Base-by-base conservation (phyloP, 2,329 filamentous ascomycete species). In the Cordyceps cateniannulata region DNA sequence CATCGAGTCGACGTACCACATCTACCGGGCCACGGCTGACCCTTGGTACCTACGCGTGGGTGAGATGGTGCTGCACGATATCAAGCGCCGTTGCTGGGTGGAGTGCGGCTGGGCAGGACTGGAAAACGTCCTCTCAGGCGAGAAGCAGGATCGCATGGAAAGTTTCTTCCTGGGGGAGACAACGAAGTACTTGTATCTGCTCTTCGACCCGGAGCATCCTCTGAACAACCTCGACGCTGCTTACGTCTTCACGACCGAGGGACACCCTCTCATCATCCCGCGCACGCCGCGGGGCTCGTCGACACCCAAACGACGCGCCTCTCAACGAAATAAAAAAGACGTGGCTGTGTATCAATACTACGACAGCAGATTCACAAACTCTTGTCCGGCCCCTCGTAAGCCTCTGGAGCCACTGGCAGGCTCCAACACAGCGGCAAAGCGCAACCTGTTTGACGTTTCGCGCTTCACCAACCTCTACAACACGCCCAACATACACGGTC, bases 81-180 rank as follows among this genome's bases (percentile, higher is more conserved):
- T 99, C 68, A 88, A 89, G 68, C 82, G 90, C 53, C 85, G 93
- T 59, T 99, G 95, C 74, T 92, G 91, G 85, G 91, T 92, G 0
- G 83, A 85, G 63, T 99, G 95, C 68, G 95, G 95, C 45, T 98
- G 93, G 92, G 90, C 93, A 16, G 93, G 93, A 0, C 80, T 98
- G 40, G 88, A 92, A 68, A 88, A 93, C 71, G 90, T 93, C 9
- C 79, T 87, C 38, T 90, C 84, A 5, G 93, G 93, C 3, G 91
- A 97, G 74, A 85, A 91, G 73, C 90, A 85, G 66, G 93, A 99
- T 71, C 88, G 95, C 38, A 98, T 98, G 95, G 95, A 99, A 75
- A 98, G 93, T 71, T 99, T 98, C 80, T 98, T 98, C 69, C 81
- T 99, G 1, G 93, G 95, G 16, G 95, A 99, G 75, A 99, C 95